Base-by-base conservation (phyloP, 345 rosid species). In the Salix brachista region DNA sequence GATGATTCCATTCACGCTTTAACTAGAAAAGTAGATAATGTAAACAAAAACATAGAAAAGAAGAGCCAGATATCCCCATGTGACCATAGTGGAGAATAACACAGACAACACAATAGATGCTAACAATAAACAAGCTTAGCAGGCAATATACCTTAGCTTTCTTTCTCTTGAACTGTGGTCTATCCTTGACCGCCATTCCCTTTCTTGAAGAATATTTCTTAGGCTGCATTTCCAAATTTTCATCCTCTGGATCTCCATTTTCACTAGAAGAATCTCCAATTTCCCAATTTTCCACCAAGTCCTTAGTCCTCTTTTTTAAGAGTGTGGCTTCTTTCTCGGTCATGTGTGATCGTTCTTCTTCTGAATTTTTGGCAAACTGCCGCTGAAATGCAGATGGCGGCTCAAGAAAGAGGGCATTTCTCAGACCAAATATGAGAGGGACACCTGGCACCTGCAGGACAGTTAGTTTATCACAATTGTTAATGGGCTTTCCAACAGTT, bases 121-220 rank as follows among this genome's bases (percentile, higher is more conserved):
- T 28, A 7, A 6, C 10, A 19, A 28, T 32, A 67, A 67, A 67
- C 50, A 16, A 16, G 46, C 52, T n/a, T 58, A 28, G 44, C 37
- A 4, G 28, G 36, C 34, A 19, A 64, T 72, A 65, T 73, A 90
- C 96, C 97, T 92, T 96, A 18, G 95, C 93, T 83, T 56, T 88
- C 50, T 90, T 94, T 79, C 97, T 86, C 85, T 96, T 94, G 80
- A 92, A 92, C 75, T 88, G 95, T 81, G 90, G 88, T 77, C 78
- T 87, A 77, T 94, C 98, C 61, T 88, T 91, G 25, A 83, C 77
- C 73, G 73, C 82, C 23, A 81, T 75, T 71, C 80, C 85, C 69
- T 79, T 87, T 48, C 82, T 82, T 41, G 71, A 76, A 54, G 58
- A 44, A 26, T 77, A 78, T 54, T 74, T 83, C 75, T 72, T 81